Evolutionary conservation across 2,329 filamentous ascomycete species (phyloP), one percentile per base, ranked within the genome.

Genomic region (Exophiala phaeomuriformis): DNA sequence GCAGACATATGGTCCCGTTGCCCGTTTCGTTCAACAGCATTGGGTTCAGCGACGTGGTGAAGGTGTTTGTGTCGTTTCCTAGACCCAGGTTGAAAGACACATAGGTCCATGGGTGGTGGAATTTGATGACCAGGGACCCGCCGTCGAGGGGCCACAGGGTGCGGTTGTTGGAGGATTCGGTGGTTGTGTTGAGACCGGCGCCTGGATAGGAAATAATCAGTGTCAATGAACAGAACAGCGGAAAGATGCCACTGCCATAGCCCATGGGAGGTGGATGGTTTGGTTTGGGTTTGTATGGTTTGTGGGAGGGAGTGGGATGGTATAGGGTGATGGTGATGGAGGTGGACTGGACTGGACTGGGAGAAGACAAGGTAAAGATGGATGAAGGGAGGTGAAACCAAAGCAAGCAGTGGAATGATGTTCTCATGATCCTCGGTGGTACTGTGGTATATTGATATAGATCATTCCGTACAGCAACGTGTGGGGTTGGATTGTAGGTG

Each of bases 61-160:
- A 75, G 10, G 73, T 71, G 3, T 70, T 69, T 27, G 67, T 64
- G 43, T 63, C 59, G 36, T 59, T 53, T 5, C 69, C 73, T 41
- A 77, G 60, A 4, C 71, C 74, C 3, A 77, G 66, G 60, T 76
- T 77, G 43, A 77, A 67, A 50, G 71, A 73, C 1, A 75, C 75
- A 30, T 74, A 67, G 2, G 74, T 72, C 60, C 66, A 71, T 12
- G 63, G 63, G 62, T 77, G 75, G 35, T 64, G 62, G 30, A 69
- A 71, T 36, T 68, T 66, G 62, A 75, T 67, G 19, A 63, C 58
- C 12, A 76, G 55, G 4, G 71, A 68, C 50, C 74, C 75, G 43
- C 74, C 73, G 7, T 67, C 65, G 2, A 71, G 55, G 5, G 73
- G 73, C 74, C 74, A 77, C 32, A 65, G 56, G 3, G 75, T 76